These are phyloP conservation scores for Astraeus odoratus DNA, from an alignment of 768 basidiomycete species.

Conservation along the genomic window DNA sequence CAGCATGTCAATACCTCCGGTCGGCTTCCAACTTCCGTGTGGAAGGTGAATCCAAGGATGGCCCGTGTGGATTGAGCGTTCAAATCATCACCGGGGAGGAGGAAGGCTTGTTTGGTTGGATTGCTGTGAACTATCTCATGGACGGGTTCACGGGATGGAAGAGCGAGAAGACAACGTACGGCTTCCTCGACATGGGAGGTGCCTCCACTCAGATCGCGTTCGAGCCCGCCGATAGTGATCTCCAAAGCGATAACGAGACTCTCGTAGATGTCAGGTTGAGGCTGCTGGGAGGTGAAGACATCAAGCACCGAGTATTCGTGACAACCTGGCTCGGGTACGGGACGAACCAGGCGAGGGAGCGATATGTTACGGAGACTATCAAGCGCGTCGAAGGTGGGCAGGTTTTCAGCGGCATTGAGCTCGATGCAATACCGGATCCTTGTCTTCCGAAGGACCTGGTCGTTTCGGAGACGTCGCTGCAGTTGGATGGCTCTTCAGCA, in stretches of 20 bases:
- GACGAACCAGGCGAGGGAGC: constrained; percentile 92
- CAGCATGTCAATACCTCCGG: constrained; percentile 72
- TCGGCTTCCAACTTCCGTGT: constrained; percentile 75
- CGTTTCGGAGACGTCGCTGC: constrained; percentile 51
- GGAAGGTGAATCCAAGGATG: constrained; percentile 53
- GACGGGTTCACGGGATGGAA: constrained; percentile 71
- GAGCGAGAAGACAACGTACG: constrained; percentile 52
- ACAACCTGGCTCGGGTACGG: constrained; percentile 99
- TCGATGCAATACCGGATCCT: constrained; percentile 64
- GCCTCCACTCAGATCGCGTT: constrained; percentile 99
- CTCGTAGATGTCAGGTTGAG: constrained; percentile 78
- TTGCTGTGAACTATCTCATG: constrained; percentile 98
- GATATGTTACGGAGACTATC: constrained; percentile 74
- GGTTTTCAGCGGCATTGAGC: constrained; percentile 10
- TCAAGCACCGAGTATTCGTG: constrained; percentile 90
- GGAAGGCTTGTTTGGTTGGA: constrained; percentile 98
- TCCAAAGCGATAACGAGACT: constrained; percentile 41
- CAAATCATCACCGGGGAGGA: constrained; percentile 97
- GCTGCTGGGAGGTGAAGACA: constrained; percentile 76
- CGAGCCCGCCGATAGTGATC: constrained; percentile 65
- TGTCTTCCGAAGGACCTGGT: constrained; percentile 79
- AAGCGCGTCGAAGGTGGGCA: constrained; percentile 42
- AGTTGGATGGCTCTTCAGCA: constrained; percentile 34
- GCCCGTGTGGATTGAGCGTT: constrained; percentile 89
- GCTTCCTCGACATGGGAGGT: constrained; percentile 98